A percentile compares a stretch with the other conserved stretches of the same genome.
phyloP scores from a whole-genome alignment of 1,284 basidiomycete species.

The Pseudozyma sp. region DNA sequence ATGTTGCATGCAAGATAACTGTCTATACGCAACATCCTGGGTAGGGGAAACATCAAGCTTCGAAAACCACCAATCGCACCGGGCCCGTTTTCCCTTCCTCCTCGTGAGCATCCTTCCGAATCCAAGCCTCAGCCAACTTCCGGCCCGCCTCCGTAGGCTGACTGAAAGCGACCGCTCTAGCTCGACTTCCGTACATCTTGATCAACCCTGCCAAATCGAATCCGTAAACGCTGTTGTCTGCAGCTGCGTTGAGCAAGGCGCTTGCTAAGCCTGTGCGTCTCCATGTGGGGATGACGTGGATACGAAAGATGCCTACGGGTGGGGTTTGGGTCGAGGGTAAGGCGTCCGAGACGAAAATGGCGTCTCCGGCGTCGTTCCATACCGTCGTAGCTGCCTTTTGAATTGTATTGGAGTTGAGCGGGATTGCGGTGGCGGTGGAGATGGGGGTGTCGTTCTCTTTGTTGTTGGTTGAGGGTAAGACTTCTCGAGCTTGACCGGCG shows the following conservation, averaged over 20 bases:
- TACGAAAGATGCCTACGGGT: constrained; percentile 57
- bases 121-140: constrained; percentile 56
- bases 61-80: constrained; percentile 41
- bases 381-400: background rate
- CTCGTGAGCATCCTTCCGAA: constrained; percentile 18
- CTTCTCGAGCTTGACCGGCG: constrained; percentile 44
- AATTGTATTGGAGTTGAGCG: too few relatives aligned
- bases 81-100: background rate
- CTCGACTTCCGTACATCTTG: constrained; percentile 42
- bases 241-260: constrained; percentile 52
- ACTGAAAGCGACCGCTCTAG: constrained; percentile 55
- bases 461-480: constrained; percentile 27
- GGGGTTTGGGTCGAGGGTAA: constrained; percentile 45
- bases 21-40: background rate
- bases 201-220: constrained; percentile 23
- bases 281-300: constrained; percentile 52
- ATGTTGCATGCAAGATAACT: too few relatives aligned
- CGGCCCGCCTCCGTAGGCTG: constrained; percentile 62
- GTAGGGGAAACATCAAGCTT: constrained; percentile 18
- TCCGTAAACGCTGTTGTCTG: constrained; percentile 58
- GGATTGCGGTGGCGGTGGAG: too few relatives aligned
- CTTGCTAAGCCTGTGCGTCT: constrained; percentile 54
- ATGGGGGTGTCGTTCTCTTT: constrained; percentile 25
- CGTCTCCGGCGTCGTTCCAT: constrained; percentile 49
- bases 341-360: constrained; percentile 49